Percentiles rank a stretch among this genome's conserved stretches.
phyloP scores from a whole-genome alignment of 2,329 filamentous ascomycete genomes.

The Botrytis fabae region DNA sequence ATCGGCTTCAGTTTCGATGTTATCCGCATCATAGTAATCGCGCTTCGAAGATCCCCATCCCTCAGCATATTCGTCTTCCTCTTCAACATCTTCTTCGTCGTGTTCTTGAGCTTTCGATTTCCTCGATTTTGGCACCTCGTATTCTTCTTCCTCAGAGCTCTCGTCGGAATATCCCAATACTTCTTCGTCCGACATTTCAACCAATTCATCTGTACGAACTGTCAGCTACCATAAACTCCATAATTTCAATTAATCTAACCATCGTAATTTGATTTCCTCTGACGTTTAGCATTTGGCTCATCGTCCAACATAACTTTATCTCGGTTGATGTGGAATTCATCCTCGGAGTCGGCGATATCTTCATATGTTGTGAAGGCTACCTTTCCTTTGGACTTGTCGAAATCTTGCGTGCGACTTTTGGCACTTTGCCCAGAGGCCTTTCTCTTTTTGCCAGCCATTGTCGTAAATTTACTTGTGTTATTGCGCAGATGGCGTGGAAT shows the following conservation, averaged over 20 bases:
- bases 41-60: conserved; percentile 87
- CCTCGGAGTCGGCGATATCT: conserved; percentile 90
- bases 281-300: conserved; percentile 73
- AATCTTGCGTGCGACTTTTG: conserved; percentile 4
- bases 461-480: background rate
- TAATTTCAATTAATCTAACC: conserved; percentile 43
- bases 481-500: background rate
- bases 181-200: conserved; percentile 64
- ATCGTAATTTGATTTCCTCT: conserved; percentile 69
- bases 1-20: conserved; percentile 62
- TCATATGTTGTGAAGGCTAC: conserved; percentile 57
- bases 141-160: conserved; percentile 43
- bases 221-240: conserved; percentile 2
- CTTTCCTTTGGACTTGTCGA: conserved; percentile 37
- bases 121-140: conserved; percentile 23
- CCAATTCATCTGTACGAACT: conserved; percentile 47
- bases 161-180: conserved; percentile 53
- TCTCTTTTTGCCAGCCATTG: conserved; percentile 25
- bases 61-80: conserved; percentile 57
- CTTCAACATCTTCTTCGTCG: conserved; percentile 55
- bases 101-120: conserved; percentile 53
- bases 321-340: conserved; percentile 85
- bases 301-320: conserved; percentile 88
- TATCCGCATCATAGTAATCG: conserved; percentile 91
- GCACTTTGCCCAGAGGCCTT: conserved; percentile 17